A percentile compares a stretch with the other conserved stretches of the same genome.
Evolutionary conservation across 805 yeast species (phyloP).

Genomic region (Candida insectorum): DNA sequence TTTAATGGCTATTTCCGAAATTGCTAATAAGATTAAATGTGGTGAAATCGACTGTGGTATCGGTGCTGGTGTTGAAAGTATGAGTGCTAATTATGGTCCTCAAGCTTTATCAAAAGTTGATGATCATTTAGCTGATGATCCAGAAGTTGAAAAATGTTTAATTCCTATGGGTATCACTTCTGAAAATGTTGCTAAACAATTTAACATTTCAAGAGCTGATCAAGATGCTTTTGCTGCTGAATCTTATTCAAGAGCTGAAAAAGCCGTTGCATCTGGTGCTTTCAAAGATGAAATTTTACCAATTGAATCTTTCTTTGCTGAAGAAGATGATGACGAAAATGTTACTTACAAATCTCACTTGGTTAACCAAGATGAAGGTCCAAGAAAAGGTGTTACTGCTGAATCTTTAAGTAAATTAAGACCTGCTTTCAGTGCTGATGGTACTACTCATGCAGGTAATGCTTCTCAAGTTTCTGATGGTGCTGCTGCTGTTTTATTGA

Average conservation of each 20-base stretch:
- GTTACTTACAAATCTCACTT: conserved; percentile 37
- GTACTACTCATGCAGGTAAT: conserved; percentile 92
- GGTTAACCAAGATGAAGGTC: conserved; percentile 82
- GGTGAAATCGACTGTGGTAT: conserved; percentile 92
- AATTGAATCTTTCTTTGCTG: conserved; percentile 55
- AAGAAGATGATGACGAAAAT: conserved; percentile 58
- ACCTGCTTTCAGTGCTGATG: conserved; percentile 85
- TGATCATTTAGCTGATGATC: conserved; percentile 29
- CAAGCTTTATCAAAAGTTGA: conserved; percentile 56
- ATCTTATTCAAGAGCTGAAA: conserved; percentile 81
- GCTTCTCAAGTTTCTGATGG: conserved; percentile 96
- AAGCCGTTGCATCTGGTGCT: conserved; percentile 65
- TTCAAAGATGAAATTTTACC: conserved; percentile 91
- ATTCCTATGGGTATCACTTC: conserved; percentile 97
- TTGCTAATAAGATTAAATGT: conserved; percentile 79
- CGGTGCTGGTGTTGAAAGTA: conserved; percentile 91
- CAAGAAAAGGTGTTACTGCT: conserved; percentile 82
- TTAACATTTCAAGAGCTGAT: conserved; percentile 56
- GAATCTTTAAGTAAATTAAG: conserved; percentile 67
- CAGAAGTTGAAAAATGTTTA: conserved; percentile 58
- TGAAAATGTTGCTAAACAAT: conserved; percentile 80
- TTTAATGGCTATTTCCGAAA: conserved; percentile 81
- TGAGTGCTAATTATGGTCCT: conserved; percentile 89
- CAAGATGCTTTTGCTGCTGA: conserved; percentile 90
- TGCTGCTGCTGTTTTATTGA: conserved; percentile 84